Evolutionary conservation across 2,329 filamentous ascomycete genomes (phyloP).

Genomic region (Colletotrichum lindemuthianum): DNA sequence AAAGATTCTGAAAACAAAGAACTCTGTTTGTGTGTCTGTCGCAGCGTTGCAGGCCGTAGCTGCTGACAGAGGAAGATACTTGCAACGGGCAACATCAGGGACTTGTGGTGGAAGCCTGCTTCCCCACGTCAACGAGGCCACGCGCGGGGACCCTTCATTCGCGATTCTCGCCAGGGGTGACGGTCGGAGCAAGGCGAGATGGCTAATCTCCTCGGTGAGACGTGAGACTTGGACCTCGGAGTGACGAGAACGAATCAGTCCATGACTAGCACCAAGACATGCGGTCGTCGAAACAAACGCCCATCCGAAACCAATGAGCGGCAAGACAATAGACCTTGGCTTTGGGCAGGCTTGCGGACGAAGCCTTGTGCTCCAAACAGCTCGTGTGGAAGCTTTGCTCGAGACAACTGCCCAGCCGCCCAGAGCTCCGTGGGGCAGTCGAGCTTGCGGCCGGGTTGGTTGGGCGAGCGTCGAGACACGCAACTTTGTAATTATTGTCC

Average conservation of each 20-base stretch:
- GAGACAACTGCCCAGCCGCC: conserved; percentile 2
- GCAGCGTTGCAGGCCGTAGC: no score
- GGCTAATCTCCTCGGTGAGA: conserved; percentile 1
- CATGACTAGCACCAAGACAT: conserved; percentile 20
- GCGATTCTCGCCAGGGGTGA: no score
- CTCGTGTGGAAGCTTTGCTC: conserved; percentile 5
- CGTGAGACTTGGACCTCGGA: conserved; percentile 2
- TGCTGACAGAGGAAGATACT: no score
- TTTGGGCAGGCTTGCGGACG: neutral
- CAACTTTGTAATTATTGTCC: neutral
- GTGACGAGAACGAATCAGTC: conserved; percentile 11
- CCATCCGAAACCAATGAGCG: conserved; percentile 19
- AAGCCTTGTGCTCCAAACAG: neutral
- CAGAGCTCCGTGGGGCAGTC: neutral
- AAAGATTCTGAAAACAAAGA: no score
- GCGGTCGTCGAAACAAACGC: conserved; percentile 21
- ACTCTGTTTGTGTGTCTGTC: no score
- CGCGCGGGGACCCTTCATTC: no score
- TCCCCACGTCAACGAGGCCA: no score
- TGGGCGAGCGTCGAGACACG: conserved; percentile 13
- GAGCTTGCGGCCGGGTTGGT: conserved; percentile 2
- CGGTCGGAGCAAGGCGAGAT: neutral
- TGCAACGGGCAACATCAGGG: no score
- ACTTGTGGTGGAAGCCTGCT: no score
- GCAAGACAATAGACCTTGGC: neutral